Evolutionary conservation across 2,329 filamentous ascomycete species (phyloP).

Genomic region (Fusarium heterosporum): DNA sequence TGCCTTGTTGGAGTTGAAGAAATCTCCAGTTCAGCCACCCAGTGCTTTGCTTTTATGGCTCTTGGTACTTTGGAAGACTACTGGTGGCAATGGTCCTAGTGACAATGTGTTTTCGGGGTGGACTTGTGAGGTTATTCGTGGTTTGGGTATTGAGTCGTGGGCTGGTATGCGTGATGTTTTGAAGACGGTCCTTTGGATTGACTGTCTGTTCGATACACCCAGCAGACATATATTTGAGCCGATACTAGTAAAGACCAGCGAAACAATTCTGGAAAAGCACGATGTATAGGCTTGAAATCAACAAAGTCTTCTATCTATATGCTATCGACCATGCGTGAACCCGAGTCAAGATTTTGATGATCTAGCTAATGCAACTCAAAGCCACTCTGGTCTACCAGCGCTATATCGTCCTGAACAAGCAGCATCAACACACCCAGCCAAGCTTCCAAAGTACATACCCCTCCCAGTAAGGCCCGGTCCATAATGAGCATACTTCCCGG

Average conservation of each 20-base stretch:
- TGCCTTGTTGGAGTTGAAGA: not conserved
- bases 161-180: conserved; percentile 1
- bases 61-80: conserved; percentile 11
- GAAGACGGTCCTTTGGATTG: conserved; percentile 34
- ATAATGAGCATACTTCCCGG: conserved; percentile 40
- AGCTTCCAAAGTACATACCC: conserved; percentile 43
- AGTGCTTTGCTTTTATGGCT: conserved; percentile 20
- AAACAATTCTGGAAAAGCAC: fast-evolving
- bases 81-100: not conserved
- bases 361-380: not conserved
- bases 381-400: conserved; percentile 14
- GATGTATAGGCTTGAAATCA: not conserved
- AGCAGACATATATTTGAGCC: conserved; percentile 1
- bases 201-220: conserved; percentile 13
- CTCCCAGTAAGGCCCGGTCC: conserved; percentile 31
- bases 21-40: not conserved
- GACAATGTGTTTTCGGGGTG: not conserved
- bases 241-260: not conserved
- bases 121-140: not conserved
- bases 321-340: not conserved
- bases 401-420: conserved; percentile 33
- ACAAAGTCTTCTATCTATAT: too few species aligned
- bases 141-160: conserved; percentile 14
- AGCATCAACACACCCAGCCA: conserved; percentile 42
- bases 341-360: not conserved